Conservation (phyloP, 495 filamentous ascomycete genomes). For the Parmelia sp. region DNA sequence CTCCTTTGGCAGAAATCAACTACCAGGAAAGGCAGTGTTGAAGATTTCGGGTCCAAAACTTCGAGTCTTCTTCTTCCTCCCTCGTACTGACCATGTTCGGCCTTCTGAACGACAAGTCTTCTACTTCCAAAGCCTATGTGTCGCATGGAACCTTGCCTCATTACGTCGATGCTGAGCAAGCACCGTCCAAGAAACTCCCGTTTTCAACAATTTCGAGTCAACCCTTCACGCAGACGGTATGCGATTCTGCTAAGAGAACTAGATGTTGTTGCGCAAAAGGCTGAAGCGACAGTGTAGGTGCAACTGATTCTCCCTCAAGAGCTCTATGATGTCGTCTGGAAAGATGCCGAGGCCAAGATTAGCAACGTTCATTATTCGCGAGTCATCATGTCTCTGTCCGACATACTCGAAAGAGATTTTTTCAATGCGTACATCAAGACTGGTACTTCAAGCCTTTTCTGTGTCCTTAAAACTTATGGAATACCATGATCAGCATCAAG, state of each 20-base stretch:
- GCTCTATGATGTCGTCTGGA: constrained; percentile 50
- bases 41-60: neutral
- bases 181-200: constrained; percentile 64
- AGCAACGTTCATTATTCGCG: constrained; percentile 51
- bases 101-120: constrained; percentile 47
- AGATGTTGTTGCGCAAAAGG: neutral
- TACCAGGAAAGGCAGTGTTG: neutral
- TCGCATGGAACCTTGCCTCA: constrained; percentile 57
- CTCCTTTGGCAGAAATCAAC: constrained; percentile 3
- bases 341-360: constrained; percentile 44
- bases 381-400: constrained; percentile 67
- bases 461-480: neutral
- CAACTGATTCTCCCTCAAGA: constrained; percentile 71
- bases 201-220: constrained; percentile 63
- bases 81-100: constrained; percentile 48
- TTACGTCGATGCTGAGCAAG: constrained; percentile 62
- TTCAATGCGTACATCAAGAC: constrained; percentile 82
- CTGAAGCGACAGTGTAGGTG: constrained; percentile 44
- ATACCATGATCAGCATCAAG: neutral
- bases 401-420: constrained; percentile 69
- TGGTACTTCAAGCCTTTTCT: constrained; percentile 44
- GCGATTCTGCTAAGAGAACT: neutral
- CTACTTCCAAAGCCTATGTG: constrained; percentile 67
- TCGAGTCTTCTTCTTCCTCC: neutral
- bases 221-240: constrained; percentile 71